Conservation (phyloP, 345 rosid genomes). For the Populus euphratica region DNA sequence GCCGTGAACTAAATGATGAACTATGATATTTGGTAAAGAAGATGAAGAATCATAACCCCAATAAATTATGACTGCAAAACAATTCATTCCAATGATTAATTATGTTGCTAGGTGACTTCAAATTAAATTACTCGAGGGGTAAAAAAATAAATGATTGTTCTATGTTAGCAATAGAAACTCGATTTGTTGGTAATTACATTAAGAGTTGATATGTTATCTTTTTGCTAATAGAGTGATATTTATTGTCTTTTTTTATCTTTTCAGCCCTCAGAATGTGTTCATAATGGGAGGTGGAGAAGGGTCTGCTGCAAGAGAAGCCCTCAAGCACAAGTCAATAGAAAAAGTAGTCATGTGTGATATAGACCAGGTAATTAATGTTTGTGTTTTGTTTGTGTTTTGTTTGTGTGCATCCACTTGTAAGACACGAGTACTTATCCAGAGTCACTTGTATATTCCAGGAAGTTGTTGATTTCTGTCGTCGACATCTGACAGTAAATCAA, state of each 20-base stretch:
- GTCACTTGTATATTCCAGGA: conserved; percentile 43
- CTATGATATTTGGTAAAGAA: too few relatives aligned
- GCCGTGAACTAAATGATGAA: too few relatives aligned
- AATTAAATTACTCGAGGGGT: too few relatives aligned
- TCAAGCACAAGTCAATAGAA: conserved; percentile 63
- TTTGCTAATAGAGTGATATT: neutral
- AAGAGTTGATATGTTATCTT: too few relatives aligned
- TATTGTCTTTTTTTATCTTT: neutral
- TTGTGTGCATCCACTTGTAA: neutral
- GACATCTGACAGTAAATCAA: conserved; percentile 59
- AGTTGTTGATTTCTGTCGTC: conserved; percentile 80
- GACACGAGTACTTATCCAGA: neutral
- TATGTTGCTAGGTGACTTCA: too few relatives aligned
- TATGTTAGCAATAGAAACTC: too few relatives aligned
- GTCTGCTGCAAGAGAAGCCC: conserved; percentile 95
- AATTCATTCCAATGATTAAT: too few relatives aligned
- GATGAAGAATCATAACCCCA: too few relatives aligned
- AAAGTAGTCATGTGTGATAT: conserved; percentile 96
- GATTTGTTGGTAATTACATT: too few relatives aligned
- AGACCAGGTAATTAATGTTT: conserved; percentile 55
- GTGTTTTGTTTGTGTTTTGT: neutral
- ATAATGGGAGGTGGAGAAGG: conserved; percentile 99
- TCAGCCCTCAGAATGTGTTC: conserved; percentile 68
- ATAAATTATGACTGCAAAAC: too few relatives aligned
- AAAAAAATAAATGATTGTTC: too few relatives aligned